Evolutionary conservation across 2,329 filamentous ascomycete genomes (phyloP).

Genomic region (Magnaporthiopsis poae): DNA sequence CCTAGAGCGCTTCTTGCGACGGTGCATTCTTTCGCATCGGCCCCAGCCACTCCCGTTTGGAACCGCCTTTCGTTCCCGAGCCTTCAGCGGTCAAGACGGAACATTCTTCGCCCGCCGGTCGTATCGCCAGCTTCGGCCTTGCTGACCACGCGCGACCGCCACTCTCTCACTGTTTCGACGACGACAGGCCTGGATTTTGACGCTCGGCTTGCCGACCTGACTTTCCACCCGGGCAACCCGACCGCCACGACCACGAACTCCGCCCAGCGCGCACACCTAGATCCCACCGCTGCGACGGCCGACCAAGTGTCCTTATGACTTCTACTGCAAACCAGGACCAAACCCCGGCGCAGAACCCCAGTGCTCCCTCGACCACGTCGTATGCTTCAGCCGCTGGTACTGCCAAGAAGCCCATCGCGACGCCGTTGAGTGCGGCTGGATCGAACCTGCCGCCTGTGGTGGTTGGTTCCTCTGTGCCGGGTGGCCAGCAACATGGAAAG

Average conservation of each 20-base stretch:
- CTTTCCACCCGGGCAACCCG: constrained; percentile 5
- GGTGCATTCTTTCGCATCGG: not conserved
- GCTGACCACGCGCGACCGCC: not conserved
- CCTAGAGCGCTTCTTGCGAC: not conserved
- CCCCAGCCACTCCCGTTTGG: not conserved
- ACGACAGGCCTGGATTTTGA: constrained; percentile 8
- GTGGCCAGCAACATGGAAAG: constrained; percentile 49
- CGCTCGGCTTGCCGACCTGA: constrained; percentile 4
- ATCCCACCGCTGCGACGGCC: constrained; percentile 9
- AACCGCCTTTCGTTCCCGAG: not conserved
- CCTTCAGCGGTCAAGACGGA: not conserved
- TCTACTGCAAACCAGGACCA: constrained; percentile 45
- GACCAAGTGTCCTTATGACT: constrained; percentile 43
- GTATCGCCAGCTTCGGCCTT: not conserved
- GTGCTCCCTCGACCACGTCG: constrained; percentile 48
- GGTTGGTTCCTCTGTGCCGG: constrained; percentile 42
- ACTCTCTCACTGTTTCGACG: constrained; percentile 4
- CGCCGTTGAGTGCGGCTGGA: constrained; percentile 51
- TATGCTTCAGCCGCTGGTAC: constrained; percentile 59
- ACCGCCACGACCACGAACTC: constrained; percentile 11
- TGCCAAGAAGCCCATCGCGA: constrained; percentile 52
- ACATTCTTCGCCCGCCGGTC: not conserved
- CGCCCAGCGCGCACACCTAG: constrained; percentile 11
- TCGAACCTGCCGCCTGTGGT: constrained; percentile 45
- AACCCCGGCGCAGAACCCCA: constrained; percentile 46